A percentile compares a stretch with the other conserved stretches of the same genome.
These are phyloP conservation scores for Trifolium fragiferum DNA, from an alignment of 306 rosid genomes.

Conservation along the genomic window DNA sequence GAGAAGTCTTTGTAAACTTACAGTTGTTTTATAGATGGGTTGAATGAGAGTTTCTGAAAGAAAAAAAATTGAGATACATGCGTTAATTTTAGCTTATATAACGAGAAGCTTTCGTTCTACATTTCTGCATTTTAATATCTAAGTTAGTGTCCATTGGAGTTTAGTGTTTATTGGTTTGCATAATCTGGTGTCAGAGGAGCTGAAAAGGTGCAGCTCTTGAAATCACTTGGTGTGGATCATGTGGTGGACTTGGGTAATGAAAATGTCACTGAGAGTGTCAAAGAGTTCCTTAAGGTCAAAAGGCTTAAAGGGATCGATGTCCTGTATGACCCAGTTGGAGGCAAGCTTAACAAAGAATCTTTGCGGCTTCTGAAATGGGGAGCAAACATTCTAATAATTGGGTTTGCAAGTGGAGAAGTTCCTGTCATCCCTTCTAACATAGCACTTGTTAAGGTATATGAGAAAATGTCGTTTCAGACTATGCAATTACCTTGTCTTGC, in stretches of 20 bases:
- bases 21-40: background rate
- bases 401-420: slow-evolving; percentile 93
- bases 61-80: too few species aligned
- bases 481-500: slow-evolving; percentile 25
- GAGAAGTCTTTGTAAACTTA: background rate
- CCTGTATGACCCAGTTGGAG: slow-evolving; percentile 95
- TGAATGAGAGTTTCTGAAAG: background rate
- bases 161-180: slow-evolving; percentile 31
- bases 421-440: slow-evolving; percentile 93
- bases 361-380: slow-evolving; percentile 90
- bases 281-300: slow-evolving; percentile 67
- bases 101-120: too few species aligned
- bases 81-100: too few species aligned
- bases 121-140: slow-evolving; percentile 24
- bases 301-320: slow-evolving; percentile 91
- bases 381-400: slow-evolving; percentile 83
- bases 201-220: slow-evolving; percentile 81
- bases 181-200: slow-evolving; percentile 64
- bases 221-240: slow-evolving; percentile 79
- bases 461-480: slow-evolving; percentile 20
- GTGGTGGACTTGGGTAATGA: slow-evolving; percentile 76
- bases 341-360: slow-evolving; percentile 76
- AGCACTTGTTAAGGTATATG: slow-evolving; percentile 88
- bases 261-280: slow-evolving; percentile 71
- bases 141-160: slow-evolving; percentile 1